Evolutionary conservation across 129 eudicot species (phyloP).

Genomic region (Arctium minus): DNA sequence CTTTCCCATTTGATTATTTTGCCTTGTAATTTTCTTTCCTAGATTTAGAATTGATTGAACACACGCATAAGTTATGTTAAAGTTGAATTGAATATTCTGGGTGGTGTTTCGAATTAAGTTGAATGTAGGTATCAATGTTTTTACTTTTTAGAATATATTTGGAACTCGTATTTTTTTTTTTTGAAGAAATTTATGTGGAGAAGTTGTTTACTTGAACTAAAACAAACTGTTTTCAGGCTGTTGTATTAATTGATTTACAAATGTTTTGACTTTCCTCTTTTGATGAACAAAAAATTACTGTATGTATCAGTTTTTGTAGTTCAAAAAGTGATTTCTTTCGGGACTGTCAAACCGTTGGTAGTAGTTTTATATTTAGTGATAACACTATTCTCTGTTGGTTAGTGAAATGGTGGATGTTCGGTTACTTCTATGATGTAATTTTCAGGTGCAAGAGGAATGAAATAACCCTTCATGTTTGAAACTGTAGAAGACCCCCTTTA

Average conservation of each 20-base stretch:
- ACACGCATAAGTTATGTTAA: neutral
- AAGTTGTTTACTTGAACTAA: neutral
- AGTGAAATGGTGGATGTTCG: neutral
- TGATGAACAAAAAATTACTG: neutral
- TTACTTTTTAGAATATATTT: neutral
- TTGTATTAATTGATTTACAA: neutral
- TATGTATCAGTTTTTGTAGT: neutral
- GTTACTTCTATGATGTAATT: neutral
- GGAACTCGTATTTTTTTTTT: neutral
- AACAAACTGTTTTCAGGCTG: neutral
- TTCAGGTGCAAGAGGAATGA: neutral
- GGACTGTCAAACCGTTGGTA: too few relatives aligned
- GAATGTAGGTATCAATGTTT: neutral
- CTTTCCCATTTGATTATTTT: neutral
- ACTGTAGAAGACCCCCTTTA: neutral
- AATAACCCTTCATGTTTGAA: neutral
- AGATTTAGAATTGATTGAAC: neutral
- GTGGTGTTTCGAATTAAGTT: neutral
- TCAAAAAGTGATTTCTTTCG: neutral
- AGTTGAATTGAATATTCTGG: neutral
- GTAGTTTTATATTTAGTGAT: neutral
- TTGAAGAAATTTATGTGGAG: neutral
- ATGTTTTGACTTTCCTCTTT: neutral
- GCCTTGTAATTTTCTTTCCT: neutral
- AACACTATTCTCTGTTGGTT: neutral